Percentiles rank a stretch among this genome's conserved stretches.
Conservation (phyloP, 208 protist genomes). For the Trichomonas gallinae region DNA sequence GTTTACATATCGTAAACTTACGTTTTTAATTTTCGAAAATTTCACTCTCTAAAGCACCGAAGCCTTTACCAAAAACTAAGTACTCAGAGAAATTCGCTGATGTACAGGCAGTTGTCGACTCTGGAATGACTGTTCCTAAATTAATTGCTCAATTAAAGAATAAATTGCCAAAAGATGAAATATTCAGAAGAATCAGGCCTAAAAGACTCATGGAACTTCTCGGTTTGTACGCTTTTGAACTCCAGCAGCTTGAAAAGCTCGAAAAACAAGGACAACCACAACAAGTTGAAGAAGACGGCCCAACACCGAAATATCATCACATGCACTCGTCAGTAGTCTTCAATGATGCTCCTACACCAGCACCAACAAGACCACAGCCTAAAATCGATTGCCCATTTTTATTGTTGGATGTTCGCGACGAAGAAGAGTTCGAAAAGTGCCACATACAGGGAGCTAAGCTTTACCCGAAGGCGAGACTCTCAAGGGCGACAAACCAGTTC, state of each 20-base stretch:
- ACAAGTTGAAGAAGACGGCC: background rate
- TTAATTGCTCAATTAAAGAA: background rate
- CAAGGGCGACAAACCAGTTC: background rate
- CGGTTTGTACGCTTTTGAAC: background rate
- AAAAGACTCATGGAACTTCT: background rate
- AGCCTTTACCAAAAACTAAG: conserved; percentile 8
- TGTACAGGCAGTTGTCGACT: background rate
- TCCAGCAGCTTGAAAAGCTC: background rate
- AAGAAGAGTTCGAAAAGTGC: conserved; percentile 19
- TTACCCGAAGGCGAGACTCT: background rate
- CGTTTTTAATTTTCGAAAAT: background rate
- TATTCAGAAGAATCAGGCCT: conserved; percentile 1
- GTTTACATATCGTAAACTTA: background rate
- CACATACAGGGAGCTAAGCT: background rate
- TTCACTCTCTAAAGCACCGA: background rate
- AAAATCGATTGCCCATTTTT: background rate
- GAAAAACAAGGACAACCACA: background rate
- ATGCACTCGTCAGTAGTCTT: background rate
- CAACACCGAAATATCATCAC: background rate
- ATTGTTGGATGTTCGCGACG: background rate
- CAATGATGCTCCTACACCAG: background rate
- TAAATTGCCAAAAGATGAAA: background rate
- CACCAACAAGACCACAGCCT: background rate
- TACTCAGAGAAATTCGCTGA: background rate
- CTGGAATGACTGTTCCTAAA: conserved; percentile 19